These are phyloP conservation scores for Colletotrichum cordylinicola DNA, from an alignment of 2,329 filamentous ascomycete species.

Conservation along the genomic window DNA sequence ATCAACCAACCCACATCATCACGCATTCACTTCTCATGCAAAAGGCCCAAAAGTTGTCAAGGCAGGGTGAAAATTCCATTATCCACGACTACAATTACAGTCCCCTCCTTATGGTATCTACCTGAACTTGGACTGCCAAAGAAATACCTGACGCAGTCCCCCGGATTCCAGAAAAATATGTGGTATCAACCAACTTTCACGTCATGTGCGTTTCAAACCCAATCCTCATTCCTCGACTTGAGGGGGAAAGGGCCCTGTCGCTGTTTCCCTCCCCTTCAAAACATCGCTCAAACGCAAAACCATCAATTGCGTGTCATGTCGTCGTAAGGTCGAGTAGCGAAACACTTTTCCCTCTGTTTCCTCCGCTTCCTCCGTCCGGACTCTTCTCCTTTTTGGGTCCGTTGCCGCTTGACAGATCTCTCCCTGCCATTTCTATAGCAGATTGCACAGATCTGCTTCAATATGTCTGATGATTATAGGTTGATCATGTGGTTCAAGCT, in stretches of 20 bases:
- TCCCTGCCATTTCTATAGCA: constrained; percentile 6
- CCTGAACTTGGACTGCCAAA: neutral
- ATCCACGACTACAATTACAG: constrained; percentile 22
- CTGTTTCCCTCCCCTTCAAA: neutral
- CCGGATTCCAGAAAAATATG: constrained; percentile 8
- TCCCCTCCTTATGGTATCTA: constrained; percentile 11
- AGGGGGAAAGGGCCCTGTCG: neutral
- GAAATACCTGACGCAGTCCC: neutral
- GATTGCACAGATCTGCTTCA: constrained; percentile 11
- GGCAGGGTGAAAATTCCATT: constrained; percentile 8
- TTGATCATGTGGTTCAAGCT: constrained; percentile 14
- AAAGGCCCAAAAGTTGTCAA: neutral
- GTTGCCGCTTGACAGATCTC: constrained; percentile 2
- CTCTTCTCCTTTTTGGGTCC: neutral
- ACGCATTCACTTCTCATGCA: neutral
- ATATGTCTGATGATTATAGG: constrained; percentile 21
- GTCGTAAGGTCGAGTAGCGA: constrained; percentile 22
- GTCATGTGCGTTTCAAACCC: neutral
- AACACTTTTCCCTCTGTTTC: neutral
- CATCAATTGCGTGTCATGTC: constrained; percentile 22
- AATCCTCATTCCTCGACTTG: neutral
- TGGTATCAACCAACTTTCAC: constrained; percentile 20
- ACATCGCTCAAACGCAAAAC: constrained; percentile 23
- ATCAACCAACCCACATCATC: neutral
- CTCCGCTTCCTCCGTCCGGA: neutral